phyloP scores from a whole-genome alignment of 352 stramenopile genomes.

The Phytophthora megakarya region DNA sequence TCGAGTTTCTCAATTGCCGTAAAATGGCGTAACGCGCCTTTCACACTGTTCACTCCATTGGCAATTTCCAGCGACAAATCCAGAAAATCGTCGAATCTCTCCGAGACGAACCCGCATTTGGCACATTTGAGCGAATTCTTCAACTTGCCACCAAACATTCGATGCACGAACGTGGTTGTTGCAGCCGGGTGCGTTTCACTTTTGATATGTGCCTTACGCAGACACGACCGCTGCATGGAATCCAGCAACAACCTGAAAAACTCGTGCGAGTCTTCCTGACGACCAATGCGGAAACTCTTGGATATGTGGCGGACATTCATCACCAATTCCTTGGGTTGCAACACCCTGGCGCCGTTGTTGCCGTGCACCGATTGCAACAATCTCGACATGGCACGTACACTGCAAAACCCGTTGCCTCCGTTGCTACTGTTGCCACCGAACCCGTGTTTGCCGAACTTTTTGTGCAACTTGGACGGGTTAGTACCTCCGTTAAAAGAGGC shows the following conservation, averaged over 20 bases:
- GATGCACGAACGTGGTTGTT: constrained; percentile 81
- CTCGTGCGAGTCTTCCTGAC: constrained; percentile 92
- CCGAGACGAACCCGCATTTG: constrained; percentile 81
- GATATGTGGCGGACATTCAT: constrained; percentile 87
- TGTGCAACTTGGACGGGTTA: constrained; percentile 34
- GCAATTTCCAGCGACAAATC: constrained; percentile 90
- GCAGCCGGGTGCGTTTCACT: constrained; percentile 60
- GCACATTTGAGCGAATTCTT: constrained; percentile 86
- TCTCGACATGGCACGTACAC: constrained; percentile 63
- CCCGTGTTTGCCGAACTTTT: constrained; percentile 31
- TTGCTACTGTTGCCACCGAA: constrained; percentile 23
- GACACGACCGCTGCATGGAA: constrained; percentile 79
- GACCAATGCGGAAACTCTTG: constrained; percentile 86
- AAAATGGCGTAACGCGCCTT: constrained; percentile 81
- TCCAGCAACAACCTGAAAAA: constrained; percentile 91
- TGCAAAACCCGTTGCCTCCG: constrained; percentile 52
- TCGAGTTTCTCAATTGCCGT: constrained; percentile 86
- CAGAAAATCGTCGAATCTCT: constrained; percentile 86
- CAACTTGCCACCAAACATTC: constrained; percentile 85
- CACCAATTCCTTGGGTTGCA: constrained; percentile 83
- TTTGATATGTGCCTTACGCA: constrained; percentile 77
- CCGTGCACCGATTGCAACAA: constrained; percentile 73
- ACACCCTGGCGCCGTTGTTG: constrained; percentile 42
- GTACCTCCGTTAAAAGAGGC: constrained; percentile 43
- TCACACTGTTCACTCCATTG: constrained; percentile 73